A percentile compares a stretch with the other conserved stretches of the same genome.
Evolutionary conservation across 805 yeast genomes (phyloP).

Genomic region (Yarrowia divulgata): DNA sequence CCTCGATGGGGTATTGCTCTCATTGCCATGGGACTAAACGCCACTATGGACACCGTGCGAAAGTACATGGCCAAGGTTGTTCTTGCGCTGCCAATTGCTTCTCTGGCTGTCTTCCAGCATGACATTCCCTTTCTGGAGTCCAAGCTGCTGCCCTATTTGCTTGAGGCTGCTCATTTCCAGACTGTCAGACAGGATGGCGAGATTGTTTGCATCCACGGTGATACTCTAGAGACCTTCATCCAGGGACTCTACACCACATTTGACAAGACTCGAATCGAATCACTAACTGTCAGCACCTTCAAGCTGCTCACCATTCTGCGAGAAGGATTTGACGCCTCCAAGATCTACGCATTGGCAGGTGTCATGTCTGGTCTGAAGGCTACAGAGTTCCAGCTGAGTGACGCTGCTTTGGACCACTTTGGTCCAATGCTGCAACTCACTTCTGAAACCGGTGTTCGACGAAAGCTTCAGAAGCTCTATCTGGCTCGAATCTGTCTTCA

Average conservation of each 20-base stretch:
- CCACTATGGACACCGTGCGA: constrained; percentile 79
- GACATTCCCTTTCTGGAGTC: constrained; percentile 54
- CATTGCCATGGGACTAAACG: constrained; percentile 76
- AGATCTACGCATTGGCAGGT: constrained; percentile 40
- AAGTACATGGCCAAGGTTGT: constrained; percentile 65
- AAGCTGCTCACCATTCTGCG: constrained; percentile 57
- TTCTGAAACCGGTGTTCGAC: constrained; percentile 28
- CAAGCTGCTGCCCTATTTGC: constrained; percentile 62
- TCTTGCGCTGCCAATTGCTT: constrained; percentile 58
- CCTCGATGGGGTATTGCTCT: constrained; percentile 76
- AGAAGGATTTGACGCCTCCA: constrained; percentile 66
- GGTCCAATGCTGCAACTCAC: constrained; percentile 19
- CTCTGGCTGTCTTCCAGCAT: constrained; percentile 58
- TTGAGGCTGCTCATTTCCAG: constrained; percentile 67
- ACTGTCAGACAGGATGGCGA: constrained; percentile 50
- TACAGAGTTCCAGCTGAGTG: constrained; percentile 28
- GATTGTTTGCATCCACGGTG: constrained; percentile 65
- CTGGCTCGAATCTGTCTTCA: constrained; percentile 27
- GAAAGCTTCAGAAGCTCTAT: constrained; percentile 23
- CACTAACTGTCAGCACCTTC: constrained; percentile 51
- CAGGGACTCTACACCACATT: constrained; percentile 51
- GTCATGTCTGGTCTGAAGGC: constrained; percentile 18
- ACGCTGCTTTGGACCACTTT: constrained; percentile 13
- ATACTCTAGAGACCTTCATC: constrained; percentile 58
- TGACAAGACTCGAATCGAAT: constrained; percentile 46